Conservation (phyloP, 75 land plant genomes). For the Larix kaempferi region DNA sequence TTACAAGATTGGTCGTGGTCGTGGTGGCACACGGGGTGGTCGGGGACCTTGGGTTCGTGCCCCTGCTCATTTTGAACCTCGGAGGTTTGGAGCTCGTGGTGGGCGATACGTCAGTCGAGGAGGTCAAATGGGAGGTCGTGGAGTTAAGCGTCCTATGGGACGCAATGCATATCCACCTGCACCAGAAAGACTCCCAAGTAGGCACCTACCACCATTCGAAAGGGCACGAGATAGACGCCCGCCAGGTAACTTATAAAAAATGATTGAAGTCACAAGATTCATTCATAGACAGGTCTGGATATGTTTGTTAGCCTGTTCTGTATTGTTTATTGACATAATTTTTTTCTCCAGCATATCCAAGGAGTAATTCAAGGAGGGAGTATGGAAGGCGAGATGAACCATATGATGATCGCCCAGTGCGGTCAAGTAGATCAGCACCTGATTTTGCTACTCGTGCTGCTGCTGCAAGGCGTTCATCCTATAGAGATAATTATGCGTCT, state of each 20-base stretch:
- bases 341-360: constrained; percentile 44
- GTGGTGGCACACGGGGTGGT: constrained; percentile 26
- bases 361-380: constrained; percentile 52
- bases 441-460: constrained; percentile 51
- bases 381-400: constrained; percentile 45
- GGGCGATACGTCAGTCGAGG: constrained; percentile 19
- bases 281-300: background rate
- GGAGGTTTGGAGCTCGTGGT: constrained; percentile 17
- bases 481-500: constrained; percentile 53
- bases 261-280: background rate
- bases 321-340: background rate
- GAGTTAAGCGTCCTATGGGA: constrained; percentile 8
- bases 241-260: constrained; percentile 39
- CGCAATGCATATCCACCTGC: constrained; percentile 1
- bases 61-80: constrained; percentile 16
- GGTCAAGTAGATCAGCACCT: constrained; percentile 27
- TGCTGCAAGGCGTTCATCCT: constrained; percentile 45
- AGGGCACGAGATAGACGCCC: constrained; percentile 57
- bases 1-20: constrained; percentile 26
- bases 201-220: constrained; percentile 16
- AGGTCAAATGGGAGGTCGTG: constrained; percentile 8
- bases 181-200: constrained; percentile 15
- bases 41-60: constrained; percentile 9
- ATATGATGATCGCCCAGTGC: constrained; percentile 29
- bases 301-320: background rate